A percentile compares a stretch with the other conserved stretches of the same genome.
These are phyloP conservation scores for Russula earlei DNA, from an alignment of 768 basidiomycete genomes.

Conservation along the genomic window DNA sequence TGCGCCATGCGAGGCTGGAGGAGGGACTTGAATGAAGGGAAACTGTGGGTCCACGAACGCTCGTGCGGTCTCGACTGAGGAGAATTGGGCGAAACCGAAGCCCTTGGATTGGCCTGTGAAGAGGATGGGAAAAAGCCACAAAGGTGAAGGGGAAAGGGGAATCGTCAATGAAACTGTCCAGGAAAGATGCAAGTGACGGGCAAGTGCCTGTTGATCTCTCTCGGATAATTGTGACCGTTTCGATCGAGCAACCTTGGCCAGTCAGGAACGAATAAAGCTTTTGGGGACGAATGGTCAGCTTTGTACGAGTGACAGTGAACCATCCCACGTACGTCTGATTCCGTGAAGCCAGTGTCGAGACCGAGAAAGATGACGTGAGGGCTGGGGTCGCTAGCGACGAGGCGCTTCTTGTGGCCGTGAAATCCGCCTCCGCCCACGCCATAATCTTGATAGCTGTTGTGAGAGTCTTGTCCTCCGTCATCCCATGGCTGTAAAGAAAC, in stretches of 20 bases:
- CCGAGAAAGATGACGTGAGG: slow-evolving; percentile 95
- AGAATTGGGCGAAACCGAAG: slow-evolving; percentile 95
- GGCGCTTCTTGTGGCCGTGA: slow-evolving; percentile 54
- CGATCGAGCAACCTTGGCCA: slow-evolving; percentile 62
- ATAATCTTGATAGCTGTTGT: slow-evolving; percentile 27
- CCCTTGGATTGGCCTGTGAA: slow-evolving; percentile 78
- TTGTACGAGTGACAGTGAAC: slow-evolving; percentile 24
- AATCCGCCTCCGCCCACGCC: slow-evolving; percentile 13
- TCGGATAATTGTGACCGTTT: slow-evolving; percentile 91
- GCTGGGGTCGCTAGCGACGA: slow-evolving; percentile 76
- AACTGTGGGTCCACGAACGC: slow-evolving; percentile 87
- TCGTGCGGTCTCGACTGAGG: slow-evolving; percentile 74
- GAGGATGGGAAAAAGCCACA: slow-evolving; percentile 8
- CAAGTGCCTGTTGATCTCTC: slow-evolving; percentile 95
- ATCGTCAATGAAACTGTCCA: slow-evolving; percentile 63
- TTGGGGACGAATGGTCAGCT: slow-evolving; percentile 22
- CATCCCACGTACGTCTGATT: slow-evolving; percentile 82
- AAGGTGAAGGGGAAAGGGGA: too few relatives aligned
- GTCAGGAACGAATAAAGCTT: slow-evolving; percentile 76
- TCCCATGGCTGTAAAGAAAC: slow-evolving; percentile 41
- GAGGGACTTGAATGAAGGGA: slow-evolving; percentile 89
- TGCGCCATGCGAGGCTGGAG: slow-evolving; percentile 80
- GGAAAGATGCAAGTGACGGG: slow-evolving; percentile 63
- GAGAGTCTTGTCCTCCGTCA: slow-evolving; percentile 32
- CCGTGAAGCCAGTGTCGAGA: slow-evolving; percentile 83